These are phyloP conservation scores for Boletus rex-veris DNA, from an alignment of 768 basidiomycete genomes.

Conservation along the genomic window DNA sequence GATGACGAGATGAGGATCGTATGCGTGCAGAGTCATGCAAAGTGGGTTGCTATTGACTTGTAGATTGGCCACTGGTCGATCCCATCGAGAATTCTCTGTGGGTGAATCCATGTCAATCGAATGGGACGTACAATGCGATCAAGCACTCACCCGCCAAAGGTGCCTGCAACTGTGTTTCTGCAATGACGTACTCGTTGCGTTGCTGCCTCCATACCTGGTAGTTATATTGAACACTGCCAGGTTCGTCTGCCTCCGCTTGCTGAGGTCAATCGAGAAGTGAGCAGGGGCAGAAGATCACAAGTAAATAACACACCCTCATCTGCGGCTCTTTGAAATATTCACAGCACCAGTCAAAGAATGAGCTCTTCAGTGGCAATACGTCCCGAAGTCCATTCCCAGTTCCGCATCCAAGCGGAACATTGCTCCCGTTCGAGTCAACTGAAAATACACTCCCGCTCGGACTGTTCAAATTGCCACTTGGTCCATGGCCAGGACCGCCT, in stretches of 20 bases:
- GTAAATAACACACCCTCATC: conserved; percentile 73
- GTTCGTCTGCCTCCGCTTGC: conserved; percentile 95
- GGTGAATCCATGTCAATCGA: neutral
- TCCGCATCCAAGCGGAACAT: conserved; percentile 71
- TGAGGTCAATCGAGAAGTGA: conserved; percentile 31
- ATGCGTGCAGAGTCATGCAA: conserved; percentile 87
- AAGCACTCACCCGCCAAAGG: conserved; percentile 62
- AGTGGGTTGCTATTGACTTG: conserved; percentile 59
- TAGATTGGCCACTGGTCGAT: conserved; percentile 64
- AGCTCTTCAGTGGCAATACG: conserved; percentile 84
- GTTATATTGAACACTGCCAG: conserved; percentile 90
- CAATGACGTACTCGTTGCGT: conserved; percentile 77
- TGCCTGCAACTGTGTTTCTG: conserved; percentile 66
- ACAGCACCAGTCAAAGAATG: conserved; percentile 93
- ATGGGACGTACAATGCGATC: neutral
- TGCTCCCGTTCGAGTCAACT: conserved; percentile 63
- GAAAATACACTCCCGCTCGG: conserved; percentile 78
- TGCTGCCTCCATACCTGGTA: conserved; percentile 93
- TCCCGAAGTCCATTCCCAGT: conserved; percentile 81
- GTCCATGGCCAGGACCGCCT: conserved; percentile 36
- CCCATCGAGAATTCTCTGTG: conserved; percentile 66
- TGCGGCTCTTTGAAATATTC: conserved; percentile 99
- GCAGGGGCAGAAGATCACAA: neutral
- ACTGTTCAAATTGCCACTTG: conserved; percentile 50
- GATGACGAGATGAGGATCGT: conserved; percentile 82